Percentiles rank a stretch among this genome's conserved stretches.
Conservation (phyloP, 1,284 basidiomycete species). For the Naganishia sp. region DNA sequence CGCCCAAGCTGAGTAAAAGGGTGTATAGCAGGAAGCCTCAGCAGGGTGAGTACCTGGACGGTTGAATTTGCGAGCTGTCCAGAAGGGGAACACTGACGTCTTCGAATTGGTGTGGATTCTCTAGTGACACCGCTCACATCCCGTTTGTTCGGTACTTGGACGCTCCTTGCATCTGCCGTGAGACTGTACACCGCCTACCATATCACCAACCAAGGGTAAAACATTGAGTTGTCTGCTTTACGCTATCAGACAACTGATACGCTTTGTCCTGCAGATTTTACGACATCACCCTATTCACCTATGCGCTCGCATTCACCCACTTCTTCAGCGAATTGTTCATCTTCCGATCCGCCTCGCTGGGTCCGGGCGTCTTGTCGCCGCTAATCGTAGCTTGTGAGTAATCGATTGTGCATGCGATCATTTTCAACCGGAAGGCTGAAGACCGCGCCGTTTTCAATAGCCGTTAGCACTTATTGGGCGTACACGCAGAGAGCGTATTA, state of each 20-base stretch:
- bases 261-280: conserved; percentile 66
- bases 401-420: neutral
- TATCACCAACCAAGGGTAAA: conserved; percentile 72
- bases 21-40: conserved; percentile 68
- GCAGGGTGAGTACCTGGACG: conserved; percentile 48
- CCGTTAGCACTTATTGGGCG: conserved; percentile 23
- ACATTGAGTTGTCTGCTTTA: conserved; percentile 41
- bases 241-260: neutral
- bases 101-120: neutral
- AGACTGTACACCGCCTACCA: conserved; percentile 84
- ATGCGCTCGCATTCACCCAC: conserved; percentile 85
- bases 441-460: neutral
- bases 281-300: conserved; percentile 81
- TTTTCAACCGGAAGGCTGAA: neutral
- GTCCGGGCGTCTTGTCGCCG: conserved; percentile 69
- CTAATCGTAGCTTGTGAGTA: conserved; percentile 82
- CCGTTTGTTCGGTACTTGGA: conserved; percentile 86
- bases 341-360: conserved; percentile 73
- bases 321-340: conserved; percentile 82
- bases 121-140: conserved; percentile 83
- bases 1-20: conserved; percentile 71
- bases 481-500: conserved; percentile 22
- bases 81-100: neutral
- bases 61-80: neutral
- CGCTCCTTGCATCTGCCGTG: conserved; percentile 75